Evolutionary conservation across 345 rosid genomes (phyloP).

Genomic region (Clarkia xantiana): DNA sequence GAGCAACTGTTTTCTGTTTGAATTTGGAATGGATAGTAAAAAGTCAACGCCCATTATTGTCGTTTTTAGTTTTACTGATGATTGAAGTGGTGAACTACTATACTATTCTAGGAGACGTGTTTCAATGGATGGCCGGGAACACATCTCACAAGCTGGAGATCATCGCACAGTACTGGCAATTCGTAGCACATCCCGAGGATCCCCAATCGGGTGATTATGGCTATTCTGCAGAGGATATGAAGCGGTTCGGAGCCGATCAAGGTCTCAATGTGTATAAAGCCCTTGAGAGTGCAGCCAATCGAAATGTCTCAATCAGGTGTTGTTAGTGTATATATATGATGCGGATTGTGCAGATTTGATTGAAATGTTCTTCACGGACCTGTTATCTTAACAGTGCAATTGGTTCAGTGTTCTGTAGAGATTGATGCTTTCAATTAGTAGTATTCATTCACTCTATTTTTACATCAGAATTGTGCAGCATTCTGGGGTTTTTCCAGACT

Average conservation of each 20-base stretch:
- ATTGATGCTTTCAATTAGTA: no score
- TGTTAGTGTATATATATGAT: background rate
- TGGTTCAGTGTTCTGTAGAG: background rate
- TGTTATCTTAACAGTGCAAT: background rate
- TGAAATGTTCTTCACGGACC: no score
- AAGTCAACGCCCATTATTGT: no score
- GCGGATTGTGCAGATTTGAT: background rate
- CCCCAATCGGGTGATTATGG: slow-evolving; percentile 74
- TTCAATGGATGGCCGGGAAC: slow-evolving; percentile 67
- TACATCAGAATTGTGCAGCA: slow-evolving; percentile 53
- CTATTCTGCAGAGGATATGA: slow-evolving; percentile 37
- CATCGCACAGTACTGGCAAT: slow-evolving; percentile 84
- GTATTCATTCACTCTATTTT: background rate
- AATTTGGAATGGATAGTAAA: no score
- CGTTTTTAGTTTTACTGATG: background rate
- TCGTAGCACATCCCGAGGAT: slow-evolving; percentile 46
- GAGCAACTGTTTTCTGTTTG: background rate
- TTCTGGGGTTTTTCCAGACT: slow-evolving; percentile 65
- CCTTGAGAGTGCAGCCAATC: slow-evolving; percentile 47
- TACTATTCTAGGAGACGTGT: slow-evolving; percentile 42
- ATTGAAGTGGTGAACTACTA: background rate
- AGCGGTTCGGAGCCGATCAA: slow-evolving; percentile 35
- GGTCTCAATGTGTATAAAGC: slow-evolving; percentile 50
- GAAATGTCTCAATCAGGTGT: slow-evolving; percentile 58
- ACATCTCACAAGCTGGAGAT: slow-evolving; percentile 49